Evolutionary conservation across 306 rosid species (phyloP), one percentile per base, ranked within the genome.

Genomic region (Vigna hirtella): DNA sequence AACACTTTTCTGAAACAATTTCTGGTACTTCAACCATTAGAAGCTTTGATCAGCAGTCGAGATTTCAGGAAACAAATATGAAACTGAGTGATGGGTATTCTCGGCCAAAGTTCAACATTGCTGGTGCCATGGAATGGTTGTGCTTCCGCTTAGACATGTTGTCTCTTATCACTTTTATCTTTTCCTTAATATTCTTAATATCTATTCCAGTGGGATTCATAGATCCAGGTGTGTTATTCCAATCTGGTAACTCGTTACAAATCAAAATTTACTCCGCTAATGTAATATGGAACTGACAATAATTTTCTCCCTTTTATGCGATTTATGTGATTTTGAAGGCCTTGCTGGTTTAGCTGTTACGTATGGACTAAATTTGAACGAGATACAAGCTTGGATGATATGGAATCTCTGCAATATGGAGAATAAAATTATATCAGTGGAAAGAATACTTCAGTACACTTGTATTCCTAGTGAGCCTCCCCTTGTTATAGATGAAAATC

Each of bases 261-360:
- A 32, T 52, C 9, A 49, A 34, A 26, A 5, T 17, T 70, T 79
- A 52, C 14, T 14, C 38, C 70, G n/a, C 49, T 36, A 18, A 20
- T 52, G 49, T 38, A 45, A 74, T 77, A 59, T 48, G 32, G 40
- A 28, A 20, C 6, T 57, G 30, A 72, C 51, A 28, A 9, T 79
- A 52, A 74, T 24, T 57, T 63, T 72, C 79, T 45, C 9, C 15
- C 32, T 57, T 45, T 58, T 52, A 0, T 73, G 13, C 57, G 0
- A 7, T n/a, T 64, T 16, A 61, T 61, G n/a, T 66, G 63, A 32
- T 49, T 74, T 30, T 13, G 51, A 78, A 90, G 96, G 92, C 72
- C 70, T 91, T 83, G 96, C 96, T 53, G 97, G 98, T 78, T 90
- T 93, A 76, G 90, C 91, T 22, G 91, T 93, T 78, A 91, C 98